These are phyloP conservation scores for Boeremia lycopersici DNA, from an alignment of 2,329 filamentous ascomycete species.

Conservation along the genomic window DNA sequence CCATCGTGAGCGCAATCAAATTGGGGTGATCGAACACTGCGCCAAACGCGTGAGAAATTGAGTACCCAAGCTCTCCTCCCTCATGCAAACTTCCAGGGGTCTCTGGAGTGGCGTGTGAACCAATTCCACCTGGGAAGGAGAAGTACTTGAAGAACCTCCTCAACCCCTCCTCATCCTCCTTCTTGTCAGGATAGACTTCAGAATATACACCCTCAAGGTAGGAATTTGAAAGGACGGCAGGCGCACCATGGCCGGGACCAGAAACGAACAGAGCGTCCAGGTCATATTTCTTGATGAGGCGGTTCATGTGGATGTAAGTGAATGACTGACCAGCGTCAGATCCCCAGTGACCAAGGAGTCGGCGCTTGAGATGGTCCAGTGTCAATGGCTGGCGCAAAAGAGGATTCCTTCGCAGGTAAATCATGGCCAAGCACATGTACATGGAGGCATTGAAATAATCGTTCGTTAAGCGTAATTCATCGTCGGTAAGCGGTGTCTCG, in stretches of 20 bases:
- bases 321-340: constrained; percentile 82
- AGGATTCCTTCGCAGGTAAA: constrained; percentile 76
- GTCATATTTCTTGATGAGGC: constrained; percentile 80
- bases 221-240: constrained; percentile 75
- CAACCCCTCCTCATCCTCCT: constrained; percentile 71
- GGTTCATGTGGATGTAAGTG: constrained; percentile 82
- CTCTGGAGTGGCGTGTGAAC: constrained; percentile 78
- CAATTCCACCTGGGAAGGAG: constrained; percentile 80
- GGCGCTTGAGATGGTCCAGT: constrained; percentile 73
- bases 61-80: constrained; percentile 82
- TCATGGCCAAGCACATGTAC: constrained; percentile 80
- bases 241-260: constrained; percentile 78
- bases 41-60: constrained; percentile 78
- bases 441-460: constrained; percentile 76
- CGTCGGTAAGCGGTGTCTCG: constrained; percentile 64
- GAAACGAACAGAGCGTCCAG: constrained; percentile 75
- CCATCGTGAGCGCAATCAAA: constrained; percentile 77
- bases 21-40: constrained; percentile 76
- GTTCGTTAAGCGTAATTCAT: constrained; percentile 71
- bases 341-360: constrained; percentile 78
- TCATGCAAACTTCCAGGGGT: constrained; percentile 79
- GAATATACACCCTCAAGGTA: constrained; percentile 80
- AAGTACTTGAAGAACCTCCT: constrained; percentile 82
- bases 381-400: constrained; percentile 72
- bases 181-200: constrained; percentile 77